Percentiles rank a stretch among this genome's conserved stretches.
These are phyloP conservation scores for Neonectria neomacrospora DNA, from an alignment of 2,329 filamentous ascomycete genomes.

Conservation along the genomic window DNA sequence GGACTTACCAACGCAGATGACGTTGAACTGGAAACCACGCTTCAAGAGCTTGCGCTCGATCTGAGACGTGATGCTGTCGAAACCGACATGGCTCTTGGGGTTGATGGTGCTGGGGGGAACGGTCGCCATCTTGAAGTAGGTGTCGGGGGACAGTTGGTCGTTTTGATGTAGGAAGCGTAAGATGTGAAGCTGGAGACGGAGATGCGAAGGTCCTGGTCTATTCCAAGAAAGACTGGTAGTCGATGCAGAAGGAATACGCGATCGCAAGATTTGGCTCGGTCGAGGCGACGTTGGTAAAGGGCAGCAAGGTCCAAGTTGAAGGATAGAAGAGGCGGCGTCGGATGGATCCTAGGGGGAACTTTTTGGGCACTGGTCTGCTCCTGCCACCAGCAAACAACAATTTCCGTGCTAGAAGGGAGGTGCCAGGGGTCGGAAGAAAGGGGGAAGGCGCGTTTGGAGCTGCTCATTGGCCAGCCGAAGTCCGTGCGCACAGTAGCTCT, in stretches of 20 bases:
- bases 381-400: conserved; percentile 60
- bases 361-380: conserved; percentile 52
- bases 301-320: conserved; percentile 44
- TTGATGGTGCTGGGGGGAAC: conserved; percentile 80
- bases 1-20: conserved; percentile 96
- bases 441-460: conserved; percentile 54
- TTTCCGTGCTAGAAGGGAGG: conserved; percentile 56
- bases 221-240: conserved; percentile 45
- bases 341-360: conserved; percentile 52
- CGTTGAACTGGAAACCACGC: conserved; percentile 99
- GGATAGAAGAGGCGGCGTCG: conserved; percentile 43
- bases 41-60: conserved; percentile 99
- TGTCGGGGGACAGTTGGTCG: conserved; percentile 38
- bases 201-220: conserved; percentile 38
- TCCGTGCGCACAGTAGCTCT: conserved; percentile 46
- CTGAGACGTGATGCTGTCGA: conserved; percentile 99
- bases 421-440: conserved; percentile 53
- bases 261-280: conserved; percentile 38
- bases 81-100: conserved; percentile 98
- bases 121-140: conserved; percentile 60
- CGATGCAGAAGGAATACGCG: conserved; percentile 33
- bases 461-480: conserved; percentile 44
- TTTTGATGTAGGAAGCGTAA: conserved; percentile 47
- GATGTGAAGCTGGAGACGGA: conserved; percentile 37
- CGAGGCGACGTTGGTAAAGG: conserved; percentile 41